Percentiles rank a stretch among this genome's conserved stretches.
phyloP scores from a whole-genome alignment of 2,329 filamentous ascomycete species.

The Cadophora luteo-olivacea region DNA sequence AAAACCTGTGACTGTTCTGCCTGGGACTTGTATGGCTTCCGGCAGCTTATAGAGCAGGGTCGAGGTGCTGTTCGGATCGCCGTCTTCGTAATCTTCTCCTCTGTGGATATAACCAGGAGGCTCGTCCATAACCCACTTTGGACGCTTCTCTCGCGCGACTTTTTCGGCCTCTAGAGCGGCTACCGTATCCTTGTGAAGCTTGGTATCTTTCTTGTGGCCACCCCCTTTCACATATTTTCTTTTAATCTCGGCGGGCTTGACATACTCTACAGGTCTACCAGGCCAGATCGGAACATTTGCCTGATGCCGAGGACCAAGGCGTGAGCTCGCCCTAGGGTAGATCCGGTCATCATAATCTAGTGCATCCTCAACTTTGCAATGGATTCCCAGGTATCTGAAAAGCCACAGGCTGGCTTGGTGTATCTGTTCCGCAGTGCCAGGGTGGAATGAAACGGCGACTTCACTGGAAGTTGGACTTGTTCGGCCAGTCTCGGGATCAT shows the following conservation, averaged over 20 bases:
- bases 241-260: constrained; percentile 87
- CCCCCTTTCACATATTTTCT: constrained; percentile 70
- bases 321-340: constrained; percentile 92
- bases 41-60: constrained; percentile 82
- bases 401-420: constrained; percentile 95
- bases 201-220: constrained; percentile 75
- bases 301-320: constrained; percentile 89
- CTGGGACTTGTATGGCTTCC: constrained; percentile 50
- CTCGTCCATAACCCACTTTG: constrained; percentile 93
- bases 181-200: constrained; percentile 79
- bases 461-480: constrained; percentile 68
- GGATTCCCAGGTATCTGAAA: constrained; percentile 92
- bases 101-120: constrained; percentile 84
- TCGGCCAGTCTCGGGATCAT: constrained; percentile 60
- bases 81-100: constrained; percentile 75
- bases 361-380: constrained; percentile 94
- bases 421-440: constrained; percentile 82
- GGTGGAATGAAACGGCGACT: constrained; percentile 60
- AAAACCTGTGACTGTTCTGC: constrained; percentile 45
- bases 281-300: constrained; percentile 86
- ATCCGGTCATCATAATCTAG: constrained; percentile 97
- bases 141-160: constrained; percentile 77
- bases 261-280: constrained; percentile 85
- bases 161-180: constrained; percentile 85
- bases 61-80: constrained; percentile 77